phyloP scores from a whole-genome alignment of 768 basidiomycete genomes.

The Russula virescens region DNA sequence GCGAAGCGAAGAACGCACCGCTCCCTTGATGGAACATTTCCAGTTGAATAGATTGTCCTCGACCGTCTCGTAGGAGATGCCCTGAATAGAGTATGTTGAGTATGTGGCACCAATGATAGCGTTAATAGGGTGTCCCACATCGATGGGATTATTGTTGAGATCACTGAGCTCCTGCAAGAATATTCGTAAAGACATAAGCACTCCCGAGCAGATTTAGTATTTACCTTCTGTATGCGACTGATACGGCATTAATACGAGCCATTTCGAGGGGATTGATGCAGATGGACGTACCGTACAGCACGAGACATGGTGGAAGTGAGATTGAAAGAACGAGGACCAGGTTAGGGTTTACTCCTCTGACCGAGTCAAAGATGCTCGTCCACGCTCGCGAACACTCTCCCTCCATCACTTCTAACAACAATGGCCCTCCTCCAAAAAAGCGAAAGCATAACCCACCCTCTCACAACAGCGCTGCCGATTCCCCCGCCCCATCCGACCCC shows the following conservation, averaged over 20 bases:
- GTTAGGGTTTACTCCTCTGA: slow-evolving; percentile 19
- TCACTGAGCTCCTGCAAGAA: slow-evolving; percentile 57
- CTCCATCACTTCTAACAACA: slow-evolving; percentile 10
- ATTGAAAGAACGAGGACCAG: slow-evolving; percentile 2
- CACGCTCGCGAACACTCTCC: slow-evolving; percentile 30
- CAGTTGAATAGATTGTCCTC: slow-evolving; percentile 74
- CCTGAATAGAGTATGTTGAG: slow-evolving; percentile 37
- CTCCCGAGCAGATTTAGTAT: not conserved
- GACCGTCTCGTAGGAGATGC: slow-evolving; percentile 51
- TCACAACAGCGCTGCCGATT: slow-evolving; percentile 28
- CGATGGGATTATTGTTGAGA: slow-evolving; percentile 56
- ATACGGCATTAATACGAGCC: not conserved
- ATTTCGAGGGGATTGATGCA: not conserved
- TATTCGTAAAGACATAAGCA: not conserved
- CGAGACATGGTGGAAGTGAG: slow-evolving; percentile 1
- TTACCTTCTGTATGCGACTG: slow-evolving; percentile 74
- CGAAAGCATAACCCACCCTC: slow-evolving; percentile 23
- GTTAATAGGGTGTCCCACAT: slow-evolving; percentile 38
- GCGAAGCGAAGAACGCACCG: slow-evolving; percentile 41
- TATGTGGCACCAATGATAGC: slow-evolving; percentile 9
- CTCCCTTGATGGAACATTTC: slow-evolving; percentile 72
- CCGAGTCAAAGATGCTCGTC: not conserved
- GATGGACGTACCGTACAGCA: slow-evolving; percentile 13
- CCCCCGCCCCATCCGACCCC: slow-evolving; percentile 34
- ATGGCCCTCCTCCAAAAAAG: slow-evolving; percentile 17